Conservation (phyloP, 768 basidiomycete genomes). For the Hortiboletus campestris region DNA sequence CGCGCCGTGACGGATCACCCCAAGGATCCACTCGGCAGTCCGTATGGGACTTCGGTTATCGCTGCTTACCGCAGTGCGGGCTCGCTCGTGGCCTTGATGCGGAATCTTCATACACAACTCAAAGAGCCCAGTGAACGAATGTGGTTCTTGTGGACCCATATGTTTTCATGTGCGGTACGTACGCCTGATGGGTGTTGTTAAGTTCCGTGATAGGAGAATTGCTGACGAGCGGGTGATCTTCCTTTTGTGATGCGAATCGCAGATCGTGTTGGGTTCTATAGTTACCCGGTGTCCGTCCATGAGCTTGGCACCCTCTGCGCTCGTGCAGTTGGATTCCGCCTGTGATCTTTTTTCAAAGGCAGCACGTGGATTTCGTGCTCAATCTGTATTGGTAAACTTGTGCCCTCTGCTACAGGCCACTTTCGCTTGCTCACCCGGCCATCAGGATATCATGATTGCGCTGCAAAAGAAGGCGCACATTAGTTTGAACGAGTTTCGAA, state of each 20-base stretch:
- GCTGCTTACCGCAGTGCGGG: constrained; percentile 74
- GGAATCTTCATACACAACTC: constrained; percentile 62
- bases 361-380: constrained; percentile 61
- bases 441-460: constrained; percentile 60
- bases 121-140: constrained; percentile 63
- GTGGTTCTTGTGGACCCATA: constrained; percentile 52
- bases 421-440: constrained; percentile 8
- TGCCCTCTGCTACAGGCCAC: not conserved
- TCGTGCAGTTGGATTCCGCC: constrained; percentile 71
- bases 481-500: constrained; percentile 61
- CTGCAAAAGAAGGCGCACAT: constrained; percentile 65
- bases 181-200: not conserved
- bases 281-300: constrained; percentile 78
- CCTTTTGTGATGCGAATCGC: not conserved
- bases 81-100: constrained; percentile 67
- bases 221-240: constrained; percentile 16
- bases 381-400: constrained; percentile 56
- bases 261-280: constrained; percentile 71
- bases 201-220: constrained; percentile 10
- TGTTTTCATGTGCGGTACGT: constrained; percentile 64
- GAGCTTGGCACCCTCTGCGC: constrained; percentile 72
- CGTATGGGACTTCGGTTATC: constrained; percentile 70
- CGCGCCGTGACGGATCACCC: constrained; percentile 71
- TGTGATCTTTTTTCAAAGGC: constrained; percentile 73
- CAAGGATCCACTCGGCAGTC: constrained; percentile 69